Base-by-base conservation (phyloP, 441 rosid species). In the Euphorbia schlechtendalii region DNA sequence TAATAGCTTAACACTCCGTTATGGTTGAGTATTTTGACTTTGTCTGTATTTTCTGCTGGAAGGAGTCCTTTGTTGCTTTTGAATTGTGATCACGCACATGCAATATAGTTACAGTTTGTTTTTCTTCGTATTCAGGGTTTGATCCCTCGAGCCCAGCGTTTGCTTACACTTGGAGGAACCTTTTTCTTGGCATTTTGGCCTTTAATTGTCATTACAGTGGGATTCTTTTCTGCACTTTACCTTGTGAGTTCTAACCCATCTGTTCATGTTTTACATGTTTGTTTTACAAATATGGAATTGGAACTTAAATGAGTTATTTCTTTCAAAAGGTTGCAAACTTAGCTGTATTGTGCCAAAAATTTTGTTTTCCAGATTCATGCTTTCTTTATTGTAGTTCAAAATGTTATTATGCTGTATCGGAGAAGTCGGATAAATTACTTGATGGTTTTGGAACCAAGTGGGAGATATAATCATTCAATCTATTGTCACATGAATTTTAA, bases 181-280 rank as follows among this genome's bases (percentile, higher is more conserved):
- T 94, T 89, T 88, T 94, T 91, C 80, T 69, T 89, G 73, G 93
- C 75, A 51, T 91, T 94, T 74, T 83, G 96, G 88, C 97, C 97
- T 0, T 64, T 89, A 88, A 86, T 94, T 52, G 79, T 94, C 71
- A 38, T 80, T 71, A 90, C 96, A 12, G 78, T 83, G 12, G 88
- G 83, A 36, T 71, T 78, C 76, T 90, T 89, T 76, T 84, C 80
- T 49, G 92, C 87, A 22, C 79, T 94, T 56, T 89, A 85, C 84
- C 67, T 86, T 14, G 99, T 91, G 84, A 82, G 89, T 73, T 66
- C 43, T 43, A 65, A 68, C 73, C 67, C 18, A 13, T 54, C 8
- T 30, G 61, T 53, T 52, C 13, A 30, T 67, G 67, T 46, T 30
- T n/a, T n/a, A 61, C 64, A 54, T 24, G 32, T 4, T 64, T 20